A percentile compares a stretch with the other conserved stretches of the same genome.
Conservation (phyloP, 768 basidiomycete genomes). For the Suillus hirtellus region DNA sequence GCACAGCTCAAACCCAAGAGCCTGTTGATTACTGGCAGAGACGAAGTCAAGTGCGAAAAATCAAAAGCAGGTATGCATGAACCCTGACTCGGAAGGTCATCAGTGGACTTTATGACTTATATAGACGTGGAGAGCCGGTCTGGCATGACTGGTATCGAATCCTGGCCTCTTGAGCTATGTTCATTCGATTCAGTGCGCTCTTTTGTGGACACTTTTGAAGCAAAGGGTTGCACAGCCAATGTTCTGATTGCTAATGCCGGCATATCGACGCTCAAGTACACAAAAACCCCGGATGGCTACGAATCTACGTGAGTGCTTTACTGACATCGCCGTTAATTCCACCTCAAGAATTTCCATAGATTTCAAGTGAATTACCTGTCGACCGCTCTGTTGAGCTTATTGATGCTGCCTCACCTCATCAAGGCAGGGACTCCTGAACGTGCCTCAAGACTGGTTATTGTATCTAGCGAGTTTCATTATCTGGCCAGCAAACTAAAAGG, state of each 20-base stretch:
- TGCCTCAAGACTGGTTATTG: slow-evolving; percentile 31
- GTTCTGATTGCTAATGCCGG: slow-evolving; percentile 36
- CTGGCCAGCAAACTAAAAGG: slow-evolving; percentile 15
- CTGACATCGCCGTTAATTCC: background rate
- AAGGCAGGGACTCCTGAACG: slow-evolving; percentile 25
- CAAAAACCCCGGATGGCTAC: slow-evolving; percentile 37
- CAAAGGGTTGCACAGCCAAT: slow-evolving; percentile 29
- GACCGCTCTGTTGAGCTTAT: slow-evolving; percentile 35
- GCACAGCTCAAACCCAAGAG: slow-evolving; percentile 26
- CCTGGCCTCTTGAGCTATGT: slow-evolving; percentile 36
- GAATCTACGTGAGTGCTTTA: slow-evolving; percentile 33
- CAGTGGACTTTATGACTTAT: background rate
- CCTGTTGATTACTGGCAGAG: slow-evolving; percentile 27
- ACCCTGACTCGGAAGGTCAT: background rate
- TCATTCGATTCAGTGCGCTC: slow-evolving; percentile 34
- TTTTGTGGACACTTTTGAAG: slow-evolving; percentile 32
- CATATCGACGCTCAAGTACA: slow-evolving; percentile 19
- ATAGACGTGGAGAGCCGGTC: slow-evolving; percentile 23
- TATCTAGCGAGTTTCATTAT: slow-evolving; percentile 33
- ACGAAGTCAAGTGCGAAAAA: slow-evolving; percentile 22
- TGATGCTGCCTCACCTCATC: slow-evolving; percentile 37
- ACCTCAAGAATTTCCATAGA: slow-evolving; percentile 18
- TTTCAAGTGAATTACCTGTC: slow-evolving; percentile 39
- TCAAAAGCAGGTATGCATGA: slow-evolving; percentile 20
- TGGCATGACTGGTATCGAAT: slow-evolving; percentile 17